Percentiles rank a stretch among this genome's conserved stretches.
Conservation (phyloP, 352 stramenopile genomes). For the Phytophthora citrophthora region DNA sequence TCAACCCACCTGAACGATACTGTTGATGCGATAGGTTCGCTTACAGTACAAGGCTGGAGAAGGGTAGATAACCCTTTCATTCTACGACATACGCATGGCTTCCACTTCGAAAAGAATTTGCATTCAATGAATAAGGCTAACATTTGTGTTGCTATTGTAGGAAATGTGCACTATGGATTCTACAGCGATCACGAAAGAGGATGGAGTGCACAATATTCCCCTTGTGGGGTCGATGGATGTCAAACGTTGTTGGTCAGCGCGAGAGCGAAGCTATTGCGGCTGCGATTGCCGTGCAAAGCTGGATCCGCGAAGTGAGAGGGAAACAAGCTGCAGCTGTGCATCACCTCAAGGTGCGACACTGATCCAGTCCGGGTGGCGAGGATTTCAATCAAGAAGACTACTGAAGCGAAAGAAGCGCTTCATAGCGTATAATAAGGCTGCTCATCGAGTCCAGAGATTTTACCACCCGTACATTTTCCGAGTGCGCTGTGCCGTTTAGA, state of each 20-base stretch:
- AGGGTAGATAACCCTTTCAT: too few species aligned
- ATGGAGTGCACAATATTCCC: constrained; percentile 31
- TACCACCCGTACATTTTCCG: constrained; percentile 50
- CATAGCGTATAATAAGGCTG: constrained; percentile 38
- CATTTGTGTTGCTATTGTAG: constrained; percentile 2
- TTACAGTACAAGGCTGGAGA: too few species aligned
- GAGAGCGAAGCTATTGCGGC: constrained; percentile 53
- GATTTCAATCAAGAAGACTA: constrained; percentile 57
- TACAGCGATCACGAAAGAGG: constrained; percentile 40
- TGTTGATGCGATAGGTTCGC: too few species aligned
- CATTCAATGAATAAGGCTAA: not conserved
- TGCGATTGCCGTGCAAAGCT: constrained; percentile 63
- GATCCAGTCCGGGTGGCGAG: constrained; percentile 59
- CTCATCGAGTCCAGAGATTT: constrained; percentile 42
- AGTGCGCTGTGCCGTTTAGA: constrained; percentile 33
- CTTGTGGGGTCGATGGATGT: constrained; percentile 47
- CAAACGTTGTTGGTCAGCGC: constrained; percentile 20
- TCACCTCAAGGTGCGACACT: constrained; percentile 34
- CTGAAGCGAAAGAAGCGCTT: constrained; percentile 43
- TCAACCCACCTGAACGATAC: too few species aligned
- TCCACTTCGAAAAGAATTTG: too few species aligned
- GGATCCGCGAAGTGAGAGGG: constrained; percentile 37
- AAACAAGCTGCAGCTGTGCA: constrained; percentile 31
- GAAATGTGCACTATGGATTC: constrained; percentile 51
- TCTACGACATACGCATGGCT: too few species aligned